Base-by-base conservation (phyloP, 164 flowering plant genomes). In the Aristolochia californica region DNA sequence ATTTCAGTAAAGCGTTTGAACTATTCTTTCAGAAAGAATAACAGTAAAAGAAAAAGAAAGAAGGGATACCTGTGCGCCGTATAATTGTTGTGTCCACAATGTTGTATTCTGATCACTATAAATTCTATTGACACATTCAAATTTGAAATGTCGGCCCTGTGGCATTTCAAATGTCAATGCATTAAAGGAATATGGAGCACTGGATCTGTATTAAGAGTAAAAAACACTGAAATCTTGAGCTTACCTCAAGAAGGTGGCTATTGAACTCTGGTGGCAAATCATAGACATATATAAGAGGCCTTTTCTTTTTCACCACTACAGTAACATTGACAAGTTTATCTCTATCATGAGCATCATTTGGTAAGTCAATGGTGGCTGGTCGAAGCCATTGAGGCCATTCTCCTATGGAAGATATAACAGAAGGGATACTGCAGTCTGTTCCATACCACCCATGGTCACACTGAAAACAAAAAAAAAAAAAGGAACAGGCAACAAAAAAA, bases 331-430 rank as follows among this genome's bases (percentile, higher is more conserved):
- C 43, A 70, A 70, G 62, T 66, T 54, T 70, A 43, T 70, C 73
- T 12, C 65, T 47, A 30, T 57, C 23, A 61, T 74, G 58, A 58
- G 52, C 40, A 59, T 48, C 60, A 59, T 75, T 71, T 52, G 94
- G 94, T 53, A 87, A 62, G 62, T 76, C 66, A 67, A 93, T 43
- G 17, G 73, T 78, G 57, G 97, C 87, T 43, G 98, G 98, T 34
- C 84, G 85, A 57, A 93, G 90, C 98, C 98, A 93, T 27, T 56
- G 75, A 65, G 98, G 98, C 97, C 97, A 93, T 52, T 81, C 86
- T 58, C 67, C 66, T 8, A 87, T 55, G 25, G 94, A 68, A 56
- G 97, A 78, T 45, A 62, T 53, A 58, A 79, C 79, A 43, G 98
- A 89, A 21, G 98, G 98, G 62, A 80, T 70, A 66, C 98, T 87